Base-by-base conservation (phyloP, 176 grass and related monocot genomes). In the Rhynchospora tenuis region DNA sequence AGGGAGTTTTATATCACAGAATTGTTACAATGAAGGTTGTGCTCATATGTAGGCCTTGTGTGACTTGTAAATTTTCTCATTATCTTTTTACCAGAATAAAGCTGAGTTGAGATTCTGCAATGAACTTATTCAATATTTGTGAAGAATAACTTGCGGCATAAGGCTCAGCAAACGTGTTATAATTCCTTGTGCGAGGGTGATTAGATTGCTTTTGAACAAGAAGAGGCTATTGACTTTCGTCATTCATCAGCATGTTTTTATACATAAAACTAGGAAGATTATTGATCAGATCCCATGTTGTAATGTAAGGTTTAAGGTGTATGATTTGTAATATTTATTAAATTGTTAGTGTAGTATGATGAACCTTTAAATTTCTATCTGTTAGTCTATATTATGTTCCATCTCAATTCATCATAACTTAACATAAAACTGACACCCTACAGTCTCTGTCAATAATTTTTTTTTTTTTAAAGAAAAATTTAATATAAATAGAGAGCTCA, bases 251-350 rank as follows among this genome's bases (percentile, higher is more conserved):
- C 50, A 55, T 0, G 23, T 31, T 55, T 66, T 77, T 56, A 55
- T 77, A 77, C 50, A 19, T 55, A 55, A 22, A 22, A 76, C 47
- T 31, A 77, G 73, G 48, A 26, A 31, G 73, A 23, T 77, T 31
- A 24, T 56, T 33, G 17, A 31, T 47, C 45, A 77, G 13, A 31
- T 77, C 73, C 6, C 55, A 8, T 77, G 73, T 77, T 77, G 73
- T 77, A 77, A 56, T 77, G 73, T 77, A 77, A 77, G 24, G 6
- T 77, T 77, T 56, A 17, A 77, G 31, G 26, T 77, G 50, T 77
- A 77, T 77, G 73, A 77, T 56, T 56, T 54, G 47, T 55, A 77
- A 55, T 55, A 16, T 77, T 17, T 77, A 77, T 77, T 77, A 77
- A 56, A 77, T 56, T 54, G 26, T 77, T 54, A 77, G 73, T 77